Percentiles rank a stretch among this genome's conserved stretches.
Evolutionary conservation across 495 filamentous ascomycete species (phyloP).

Genomic region (Trichoderma parareesei): DNA sequence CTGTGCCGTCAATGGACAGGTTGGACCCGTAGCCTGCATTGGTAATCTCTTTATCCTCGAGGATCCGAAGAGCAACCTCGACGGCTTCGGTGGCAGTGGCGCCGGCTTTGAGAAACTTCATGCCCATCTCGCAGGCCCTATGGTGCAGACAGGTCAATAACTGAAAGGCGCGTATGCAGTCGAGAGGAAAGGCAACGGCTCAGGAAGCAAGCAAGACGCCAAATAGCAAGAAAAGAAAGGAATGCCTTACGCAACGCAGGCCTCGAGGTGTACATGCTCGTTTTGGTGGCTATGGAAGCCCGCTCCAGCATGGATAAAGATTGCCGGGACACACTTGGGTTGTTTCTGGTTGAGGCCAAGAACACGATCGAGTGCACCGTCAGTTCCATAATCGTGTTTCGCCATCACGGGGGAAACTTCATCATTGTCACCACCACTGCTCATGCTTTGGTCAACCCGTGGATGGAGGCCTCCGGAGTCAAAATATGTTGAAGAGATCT

Average conservation of each 20-base stretch:
- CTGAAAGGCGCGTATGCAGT: neutral
- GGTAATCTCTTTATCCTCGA: slow-evolving; percentile 92
- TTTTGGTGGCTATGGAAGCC: slow-evolving; percentile 87
- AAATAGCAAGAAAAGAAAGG: neutral
- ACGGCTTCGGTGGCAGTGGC: slow-evolving; percentile 83
- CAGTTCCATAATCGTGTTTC: neutral
- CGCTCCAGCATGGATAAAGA: slow-evolving; percentile 93
- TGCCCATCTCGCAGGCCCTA: slow-evolving; percentile 74
- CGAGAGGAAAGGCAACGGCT: neutral
- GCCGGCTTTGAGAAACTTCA: slow-evolving; percentile 68
- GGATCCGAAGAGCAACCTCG: slow-evolving; percentile 74
- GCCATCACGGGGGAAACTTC: neutral
- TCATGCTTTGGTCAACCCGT: neutral
- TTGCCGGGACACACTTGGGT: slow-evolving; percentile 42
- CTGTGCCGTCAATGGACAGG: slow-evolving; percentile 76
- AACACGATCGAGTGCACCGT: slow-evolving; percentile 10
- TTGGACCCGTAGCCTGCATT: slow-evolving; percentile 97
- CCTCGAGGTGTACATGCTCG: slow-evolving; percentile 70
- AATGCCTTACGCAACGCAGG: slow-evolving; percentile 72
- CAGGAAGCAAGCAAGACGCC: too few species aligned
- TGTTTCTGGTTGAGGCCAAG: neutral
- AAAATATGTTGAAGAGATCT: neutral
- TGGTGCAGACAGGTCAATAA: neutral
- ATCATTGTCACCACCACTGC: neutral
- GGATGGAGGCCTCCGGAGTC: neutral